These are phyloP conservation scores for Globisporangium alternatum DNA, from an alignment of 352 stramenopile genomes.

Conservation along the genomic window DNA sequence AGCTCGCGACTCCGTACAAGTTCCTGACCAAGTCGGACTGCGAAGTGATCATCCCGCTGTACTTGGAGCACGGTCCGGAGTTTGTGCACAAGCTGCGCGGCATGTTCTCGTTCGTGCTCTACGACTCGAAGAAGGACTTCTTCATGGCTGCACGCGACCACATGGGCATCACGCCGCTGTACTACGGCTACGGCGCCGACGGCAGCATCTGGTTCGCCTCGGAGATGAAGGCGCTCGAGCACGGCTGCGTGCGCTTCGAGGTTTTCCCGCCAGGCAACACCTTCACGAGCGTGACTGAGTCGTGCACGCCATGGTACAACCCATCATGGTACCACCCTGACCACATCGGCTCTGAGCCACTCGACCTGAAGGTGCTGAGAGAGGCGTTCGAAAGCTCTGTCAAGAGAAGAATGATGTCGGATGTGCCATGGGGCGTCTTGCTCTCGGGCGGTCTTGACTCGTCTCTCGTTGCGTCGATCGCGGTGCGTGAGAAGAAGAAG, in stretches of 20 bases:
- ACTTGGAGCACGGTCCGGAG: conserved; percentile 87
- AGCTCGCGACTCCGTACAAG: conserved; percentile 86
- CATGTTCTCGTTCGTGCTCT: conserved; percentile 99
- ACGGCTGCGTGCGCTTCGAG: conserved; percentile 81
- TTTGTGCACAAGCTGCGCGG: conserved; percentile 93
- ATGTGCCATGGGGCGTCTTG: conserved; percentile 98
- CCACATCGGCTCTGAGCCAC: conserved; percentile 54
- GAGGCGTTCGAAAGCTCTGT: conserved; percentile 94
- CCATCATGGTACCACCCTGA: conserved; percentile 89
- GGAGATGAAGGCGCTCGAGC: conserved; percentile 97
- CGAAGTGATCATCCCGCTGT: conserved; percentile 97
- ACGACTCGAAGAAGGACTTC: conserved; percentile 92
- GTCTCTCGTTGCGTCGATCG: conserved; percentile 97
- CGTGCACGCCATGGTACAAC: conserved; percentile 95
- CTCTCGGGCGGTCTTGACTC: conserved; percentile 98
- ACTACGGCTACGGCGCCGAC: conserved; percentile 98
- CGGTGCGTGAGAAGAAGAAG: conserved; percentile 91
- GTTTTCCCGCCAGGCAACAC: conserved; percentile 90
- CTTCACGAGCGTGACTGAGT: conserved; percentile 83
- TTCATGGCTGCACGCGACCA: conserved; percentile 96
- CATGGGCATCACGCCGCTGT: conserved; percentile 98
- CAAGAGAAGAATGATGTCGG: conserved; percentile 97
- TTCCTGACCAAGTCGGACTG: conserved; percentile 97
- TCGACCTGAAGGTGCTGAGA: conserved; percentile 80
- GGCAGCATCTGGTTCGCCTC: conserved; percentile 95